Percentiles rank a stretch among this genome's conserved stretches.
Conservation (phyloP, 331 rosid genomes). For the Prunus yedoensis region DNA sequence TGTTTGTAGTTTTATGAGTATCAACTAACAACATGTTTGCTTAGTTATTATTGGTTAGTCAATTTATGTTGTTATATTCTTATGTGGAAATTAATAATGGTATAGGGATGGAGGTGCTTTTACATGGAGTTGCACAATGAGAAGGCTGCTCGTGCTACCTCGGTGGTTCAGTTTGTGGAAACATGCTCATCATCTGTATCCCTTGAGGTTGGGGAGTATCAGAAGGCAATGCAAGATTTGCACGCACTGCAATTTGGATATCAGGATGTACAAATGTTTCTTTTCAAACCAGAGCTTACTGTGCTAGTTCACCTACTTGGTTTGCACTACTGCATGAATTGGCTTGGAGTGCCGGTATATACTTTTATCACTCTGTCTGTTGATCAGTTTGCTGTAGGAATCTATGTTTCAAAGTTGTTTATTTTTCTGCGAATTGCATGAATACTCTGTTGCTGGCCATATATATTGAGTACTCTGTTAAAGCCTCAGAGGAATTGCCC, state of each 20-base stretch:
- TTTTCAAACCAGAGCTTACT: constrained; percentile 49
- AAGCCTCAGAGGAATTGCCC: background rate
- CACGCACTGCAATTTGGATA: constrained; percentile 47
- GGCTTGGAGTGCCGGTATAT: constrained; percentile 57
- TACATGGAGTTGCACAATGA: constrained; percentile 59
- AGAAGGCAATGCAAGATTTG: constrained; percentile 50
- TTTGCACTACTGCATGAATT: constrained; percentile 50
- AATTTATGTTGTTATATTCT: background rate
- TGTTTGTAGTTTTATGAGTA: background rate
- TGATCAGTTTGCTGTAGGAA: background rate
- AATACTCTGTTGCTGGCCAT: background rate
- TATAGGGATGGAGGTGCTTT: constrained; percentile 61
- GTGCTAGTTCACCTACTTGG: constrained; percentile 70
- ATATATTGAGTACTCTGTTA: background rate
- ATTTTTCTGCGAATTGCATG: background rate
- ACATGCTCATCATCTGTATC: constrained; percentile 36
- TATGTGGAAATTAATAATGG: background rate
- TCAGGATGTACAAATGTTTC: constrained; percentile 56
- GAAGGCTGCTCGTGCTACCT: constrained; percentile 41
- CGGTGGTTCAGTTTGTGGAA: constrained; percentile 46
- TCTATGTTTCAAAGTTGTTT: background rate
- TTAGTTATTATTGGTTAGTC: background rate
- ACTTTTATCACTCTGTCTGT: background rate
- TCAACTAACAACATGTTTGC: background rate
- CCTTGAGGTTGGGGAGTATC: constrained; percentile 64